Conservation (phyloP, 2,329 filamentous ascomycete genomes). For the Gyromitra esculenta region DNA sequence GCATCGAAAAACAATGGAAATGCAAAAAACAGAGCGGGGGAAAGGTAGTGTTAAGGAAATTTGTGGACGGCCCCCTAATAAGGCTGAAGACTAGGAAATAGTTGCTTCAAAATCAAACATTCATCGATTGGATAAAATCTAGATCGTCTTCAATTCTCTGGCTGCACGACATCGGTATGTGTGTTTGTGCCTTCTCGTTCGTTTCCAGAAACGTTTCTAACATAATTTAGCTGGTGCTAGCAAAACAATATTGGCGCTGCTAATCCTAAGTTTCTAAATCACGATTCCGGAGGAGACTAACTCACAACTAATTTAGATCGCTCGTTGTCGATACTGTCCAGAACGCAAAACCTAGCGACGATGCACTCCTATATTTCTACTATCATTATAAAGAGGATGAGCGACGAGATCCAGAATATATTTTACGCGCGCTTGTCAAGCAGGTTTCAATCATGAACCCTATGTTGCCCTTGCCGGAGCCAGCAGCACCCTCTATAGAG, state of each 20-base stretch:
- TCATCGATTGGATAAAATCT: conserved; percentile 25
- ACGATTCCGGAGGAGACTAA: not conserved
- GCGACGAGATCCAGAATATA: conserved; percentile 23
- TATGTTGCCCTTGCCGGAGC: not conserved
- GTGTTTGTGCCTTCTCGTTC: conserved; percentile 38
- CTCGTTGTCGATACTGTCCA: conserved; percentile 3
- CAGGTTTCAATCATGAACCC: conserved; percentile 22
- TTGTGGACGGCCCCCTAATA: conserved; percentile 4
- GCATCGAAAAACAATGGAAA: conserved; percentile 8
- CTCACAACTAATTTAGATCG: conserved; percentile 5
- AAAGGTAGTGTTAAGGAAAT: not conserved
- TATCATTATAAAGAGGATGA: conserved; percentile 28
- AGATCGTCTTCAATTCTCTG: conserved; percentile 32
- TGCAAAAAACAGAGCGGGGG: not conserved
- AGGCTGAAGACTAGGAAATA: conserved; percentile 24
- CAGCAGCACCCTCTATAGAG: conserved; percentile 3
- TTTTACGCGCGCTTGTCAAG: conserved; percentile 38
- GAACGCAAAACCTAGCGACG: not conserved
- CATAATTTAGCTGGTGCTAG: conserved; percentile 57
- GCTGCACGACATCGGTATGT: conserved; percentile 45
- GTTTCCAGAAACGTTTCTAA: conserved; percentile 24
- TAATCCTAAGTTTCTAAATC: not conserved
- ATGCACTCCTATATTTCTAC: conserved; percentile 43
- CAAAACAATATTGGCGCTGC: conserved; percentile 59
- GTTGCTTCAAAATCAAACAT: conserved; percentile 18